phyloP scores from a whole-genome alignment of 2,329 filamentous ascomycete genomes.

The Aspergillus ochraceus region DNA sequence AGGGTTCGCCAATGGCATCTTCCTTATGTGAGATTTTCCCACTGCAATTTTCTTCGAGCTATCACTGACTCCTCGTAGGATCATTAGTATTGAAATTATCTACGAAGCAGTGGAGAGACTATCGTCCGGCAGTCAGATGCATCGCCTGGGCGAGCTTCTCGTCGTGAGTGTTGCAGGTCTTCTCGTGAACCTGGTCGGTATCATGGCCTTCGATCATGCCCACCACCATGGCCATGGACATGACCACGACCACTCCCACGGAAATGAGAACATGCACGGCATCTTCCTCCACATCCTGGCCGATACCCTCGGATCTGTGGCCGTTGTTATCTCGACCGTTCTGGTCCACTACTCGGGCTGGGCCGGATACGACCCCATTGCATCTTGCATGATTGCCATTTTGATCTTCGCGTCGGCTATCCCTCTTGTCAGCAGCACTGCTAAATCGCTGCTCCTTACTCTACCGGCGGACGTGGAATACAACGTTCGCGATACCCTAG shows the following conservation, averaged over 20 bases:
- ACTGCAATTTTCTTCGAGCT: not conserved
- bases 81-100: constrained; percentile 94
- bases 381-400: constrained; percentile 88
- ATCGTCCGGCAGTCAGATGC: constrained; percentile 78
- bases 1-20: constrained; percentile 93
- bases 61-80: constrained; percentile 49
- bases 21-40: constrained; percentile 68
- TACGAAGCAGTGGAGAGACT: constrained; percentile 91
- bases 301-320: constrained; percentile 89
- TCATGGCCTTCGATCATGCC: constrained; percentile 76
- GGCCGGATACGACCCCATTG: constrained; percentile 92
- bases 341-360: constrained; percentile 86
- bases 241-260: constrained; percentile 55
- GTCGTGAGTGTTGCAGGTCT: constrained; percentile 85
- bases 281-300: constrained; percentile 96
- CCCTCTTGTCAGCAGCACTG: constrained; percentile 82
- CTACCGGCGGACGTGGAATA: constrained; percentile 86
- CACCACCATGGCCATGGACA: constrained; percentile 53
- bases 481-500: constrained; percentile 78
- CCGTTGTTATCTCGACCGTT: constrained; percentile 87
- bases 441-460: constrained; percentile 77
- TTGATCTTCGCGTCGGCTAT: constrained; percentile 91
- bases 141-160: constrained; percentile 81
- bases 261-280: constrained; percentile 97
- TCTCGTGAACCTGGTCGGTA: constrained; percentile 86